A percentile compares a stretch with the other conserved stretches of the same genome.
These are phyloP conservation scores for Rutstroemia sp. DNA, from an alignment of 2,329 filamentous ascomycete species.

Conservation along the genomic window DNA sequence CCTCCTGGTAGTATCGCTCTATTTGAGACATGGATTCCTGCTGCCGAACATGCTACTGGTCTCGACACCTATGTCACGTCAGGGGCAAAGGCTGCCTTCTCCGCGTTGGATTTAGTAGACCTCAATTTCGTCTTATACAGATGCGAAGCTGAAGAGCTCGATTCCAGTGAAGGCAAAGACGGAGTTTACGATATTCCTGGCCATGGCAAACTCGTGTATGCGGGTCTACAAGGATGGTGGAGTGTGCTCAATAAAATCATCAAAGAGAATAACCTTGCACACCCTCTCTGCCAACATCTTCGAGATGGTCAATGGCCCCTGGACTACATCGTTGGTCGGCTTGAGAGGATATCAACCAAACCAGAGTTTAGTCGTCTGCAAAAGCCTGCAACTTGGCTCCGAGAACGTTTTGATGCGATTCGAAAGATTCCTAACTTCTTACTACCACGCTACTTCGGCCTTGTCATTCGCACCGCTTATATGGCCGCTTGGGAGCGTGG, in stretches of 20 bases:
- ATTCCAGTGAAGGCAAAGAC: constrained; percentile 69
- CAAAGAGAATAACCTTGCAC: constrained; percentile 80
- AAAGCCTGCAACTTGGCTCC: constrained; percentile 69
- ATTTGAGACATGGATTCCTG: constrained; percentile 93
- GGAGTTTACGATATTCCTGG: constrained; percentile 86
- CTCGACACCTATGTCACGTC: constrained; percentile 82
- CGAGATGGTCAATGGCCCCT: constrained; percentile 87
- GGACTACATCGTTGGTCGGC: constrained; percentile 74
- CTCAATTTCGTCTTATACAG: constrained; percentile 89
- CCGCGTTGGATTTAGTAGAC: constrained; percentile 66
- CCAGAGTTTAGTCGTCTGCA: constrained; percentile 54
- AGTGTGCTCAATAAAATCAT: constrained; percentile 81
- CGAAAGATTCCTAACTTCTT: constrained; percentile 81
- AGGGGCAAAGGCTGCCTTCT: constrained; percentile 72
- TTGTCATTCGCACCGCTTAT: constrained; percentile 83
- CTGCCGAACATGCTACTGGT: constrained; percentile 73
- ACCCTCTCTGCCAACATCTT: constrained; percentile 88
- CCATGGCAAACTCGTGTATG: constrained; percentile 81
- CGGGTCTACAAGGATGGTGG: constrained; percentile 98
- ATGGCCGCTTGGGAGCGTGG: constrained; percentile 72
- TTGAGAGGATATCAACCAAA: constrained; percentile 63
- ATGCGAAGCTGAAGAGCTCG: constrained; percentile 81
- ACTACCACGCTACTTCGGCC: constrained; percentile 84
- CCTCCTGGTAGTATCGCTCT: constrained; percentile 90
- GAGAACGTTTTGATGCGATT: constrained; percentile 78